Evolutionary conservation across 2,329 filamentous ascomycete genomes (phyloP).

Genomic region (Fusarium fracticaudum): DNA sequence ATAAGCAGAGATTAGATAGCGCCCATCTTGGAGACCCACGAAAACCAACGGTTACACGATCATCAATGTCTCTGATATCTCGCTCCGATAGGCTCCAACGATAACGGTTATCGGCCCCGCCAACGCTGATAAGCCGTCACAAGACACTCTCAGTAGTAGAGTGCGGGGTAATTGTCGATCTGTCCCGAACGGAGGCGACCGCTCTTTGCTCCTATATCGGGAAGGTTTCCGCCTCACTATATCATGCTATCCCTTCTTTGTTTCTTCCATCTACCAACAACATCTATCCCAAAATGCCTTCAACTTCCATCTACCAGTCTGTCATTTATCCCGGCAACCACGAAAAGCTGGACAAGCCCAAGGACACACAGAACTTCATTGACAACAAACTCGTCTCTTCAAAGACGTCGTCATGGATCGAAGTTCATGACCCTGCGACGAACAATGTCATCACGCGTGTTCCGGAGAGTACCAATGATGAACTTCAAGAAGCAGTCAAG

Average conservation of each 20-base stretch:
- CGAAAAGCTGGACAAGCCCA: slow-evolving; percentile 26
- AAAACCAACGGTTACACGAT: neutral
- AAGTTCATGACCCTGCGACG: slow-evolving; percentile 79
- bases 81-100: neutral
- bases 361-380: slow-evolving; percentile 77
- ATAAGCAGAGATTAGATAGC: neutral
- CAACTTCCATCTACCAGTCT: slow-evolving; percentile 25
- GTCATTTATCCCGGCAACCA: slow-evolving; percentile 39
- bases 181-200: slow-evolving; percentile 27
- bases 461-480: slow-evolving; percentile 77
- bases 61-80: neutral
- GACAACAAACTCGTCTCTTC: slow-evolving; percentile 76
- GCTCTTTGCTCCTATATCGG: slow-evolving; percentile 12
- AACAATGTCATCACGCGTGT: slow-evolving; percentile 81
- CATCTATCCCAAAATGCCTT: slow-evolving; percentile 12
- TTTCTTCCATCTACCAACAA: neutral
- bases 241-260: neutral
- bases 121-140: slow-evolving; percentile 19
- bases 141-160: neutral
- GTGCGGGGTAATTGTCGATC: slow-evolving; percentile 35
- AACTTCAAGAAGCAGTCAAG: slow-evolving; percentile 74
- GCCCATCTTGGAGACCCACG: too few species aligned
- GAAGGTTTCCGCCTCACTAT: slow-evolving; percentile 21
- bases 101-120: slow-evolving; percentile 6
- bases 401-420: slow-evolving; percentile 72